Base-by-base conservation (phyloP, 1,139 yeast species). In the Yamadazyma atmosphaerica region DNA sequence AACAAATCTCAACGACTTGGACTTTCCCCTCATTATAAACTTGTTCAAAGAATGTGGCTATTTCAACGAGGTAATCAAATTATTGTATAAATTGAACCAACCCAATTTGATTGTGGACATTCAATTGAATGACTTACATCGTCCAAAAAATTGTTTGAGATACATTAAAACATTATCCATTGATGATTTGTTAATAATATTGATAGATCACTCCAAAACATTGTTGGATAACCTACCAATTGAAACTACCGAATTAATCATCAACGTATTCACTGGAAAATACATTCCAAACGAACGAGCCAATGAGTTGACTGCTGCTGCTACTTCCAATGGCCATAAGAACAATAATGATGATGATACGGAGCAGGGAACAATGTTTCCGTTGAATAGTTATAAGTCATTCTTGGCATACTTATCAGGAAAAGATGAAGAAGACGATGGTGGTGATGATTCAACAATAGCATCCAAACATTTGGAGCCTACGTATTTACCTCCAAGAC, bases 401-500 rank as follows among this genome's bases (percentile, higher is more conserved):
- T 85, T 87, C 60, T 72, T 86, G 14, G 69, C 76, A 10, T 86
- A 84, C 53, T 72, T 86, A 71, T 68, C 81, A 0, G 64, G 62
- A 2, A 41, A 40, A 17, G 49, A 40, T 1, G 26, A 23, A 4
- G 26, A 28, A 9, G 31, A 28, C 15, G 46, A 41, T 2, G 49
- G 42, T 2, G 54, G 46, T 5, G 54, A 49, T 19, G 45, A 44
- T n/a, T 43, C 40, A n/a, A 43, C 50, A 8, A 16, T 34, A 8
- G 16, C 42, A 11, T 33, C 42, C 32, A 56, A 12, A 13, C 14
- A 23, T 4, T 36, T 21, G 24, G 51, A 58, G 21, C 92, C 95
- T 1, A 86, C 96, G 0, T 90, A 90, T 55, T 82, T 85, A 41
- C 97, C 98, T 1, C 98, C 99, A 2, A 76, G 82, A 39, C 98